Base-by-base conservation (phyloP, 139 green algal genomes). In the Ulvella scutata region DNA sequence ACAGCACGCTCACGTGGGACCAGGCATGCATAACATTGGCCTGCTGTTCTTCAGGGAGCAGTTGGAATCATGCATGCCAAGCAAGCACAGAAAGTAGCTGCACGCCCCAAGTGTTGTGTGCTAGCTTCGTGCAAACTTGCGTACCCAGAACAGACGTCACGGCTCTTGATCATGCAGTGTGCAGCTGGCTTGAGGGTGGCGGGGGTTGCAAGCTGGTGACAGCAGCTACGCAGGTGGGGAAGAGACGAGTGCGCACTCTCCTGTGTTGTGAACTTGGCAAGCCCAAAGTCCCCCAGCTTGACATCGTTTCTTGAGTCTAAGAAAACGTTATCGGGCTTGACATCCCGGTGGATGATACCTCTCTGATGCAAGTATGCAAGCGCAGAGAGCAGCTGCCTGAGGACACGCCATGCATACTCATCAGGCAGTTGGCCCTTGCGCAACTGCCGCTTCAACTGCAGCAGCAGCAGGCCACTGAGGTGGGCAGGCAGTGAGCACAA, bases 261-360 rank as follows among this genome's bases (percentile, higher is more conserved):
- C 20, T n/a, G 33, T 31, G 51, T 61, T 3, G 43, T 44, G 74
- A 88, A 88, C 75, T 91, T 91, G 28, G 87, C 90, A 36, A 95
- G 82, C 2, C 91, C 91, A 82, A 96, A 96, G 78, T 96, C 91
- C 3, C 91, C 91, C 43, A 96, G 80, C 82, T 93, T 94, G 33
- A 94, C 77, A 36, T 93, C 89, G 2, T 89, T 91, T 23, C 83
- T 83, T 43, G 81, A 62, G 23, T 87, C 87, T 43, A 87, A 90
- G 82, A 95, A 95, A 33, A 93, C 51, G 33, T 67, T 67, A 10
- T 83, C 81, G 0, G 88, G 88, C 77, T 96, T 95, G 17, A 95
- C 76, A 79, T 96, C 91, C 2, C 90, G 78, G 79, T 95, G 91
- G 73, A 94, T 92, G 74, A 93, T 88, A 35, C 88, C 88, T 79